Conservation (phyloP, 495 filamentous ascomycete species). For the Saxispiralis lemnorum region DNA sequence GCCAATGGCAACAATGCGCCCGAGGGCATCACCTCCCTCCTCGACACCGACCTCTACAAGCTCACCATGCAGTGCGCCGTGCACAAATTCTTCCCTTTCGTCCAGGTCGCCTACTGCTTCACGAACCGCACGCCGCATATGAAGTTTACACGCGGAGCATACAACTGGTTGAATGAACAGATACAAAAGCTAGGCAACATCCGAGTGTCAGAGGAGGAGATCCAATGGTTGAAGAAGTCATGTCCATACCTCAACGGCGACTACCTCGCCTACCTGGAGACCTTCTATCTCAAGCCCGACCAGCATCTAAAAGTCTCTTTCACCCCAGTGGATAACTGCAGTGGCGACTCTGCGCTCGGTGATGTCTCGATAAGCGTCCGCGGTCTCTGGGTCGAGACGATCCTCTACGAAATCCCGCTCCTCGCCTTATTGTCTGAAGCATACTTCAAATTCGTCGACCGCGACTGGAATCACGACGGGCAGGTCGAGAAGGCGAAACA, state of each 20-base stretch:
- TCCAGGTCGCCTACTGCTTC: slow-evolving; percentile 75
- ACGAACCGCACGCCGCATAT: slow-evolving; percentile 90
- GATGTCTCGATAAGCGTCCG: slow-evolving; percentile 53
- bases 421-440: slow-evolving; percentile 84
- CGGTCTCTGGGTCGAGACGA: slow-evolving; percentile 84
- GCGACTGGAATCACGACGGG: slow-evolving; percentile 66
- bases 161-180: slow-evolving; percentile 68
- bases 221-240: slow-evolving; percentile 53
- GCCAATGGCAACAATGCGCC: slow-evolving; percentile 18
- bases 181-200: slow-evolving; percentile 67
- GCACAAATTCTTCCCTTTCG: slow-evolving; percentile 71
- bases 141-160: slow-evolving; percentile 68
- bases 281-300: slow-evolving; percentile 60
- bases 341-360: slow-evolving; percentile 51
- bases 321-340: slow-evolving; percentile 42
- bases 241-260: slow-evolving; percentile 64
- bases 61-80: slow-evolving; percentile 97
- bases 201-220: slow-evolving; percentile 56
- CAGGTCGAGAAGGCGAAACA: slow-evolving; percentile 68
- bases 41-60: slow-evolving; percentile 97
- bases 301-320: slow-evolving; percentile 65
- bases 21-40: slow-evolving; percentile 72
- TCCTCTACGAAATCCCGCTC: slow-evolving; percentile 91
- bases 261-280: slow-evolving; percentile 65
- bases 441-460: slow-evolving; percentile 89